Base-by-base conservation (phyloP, 1,284 basidiomycete genomes). In the Neolentinus lepideus region DNA sequence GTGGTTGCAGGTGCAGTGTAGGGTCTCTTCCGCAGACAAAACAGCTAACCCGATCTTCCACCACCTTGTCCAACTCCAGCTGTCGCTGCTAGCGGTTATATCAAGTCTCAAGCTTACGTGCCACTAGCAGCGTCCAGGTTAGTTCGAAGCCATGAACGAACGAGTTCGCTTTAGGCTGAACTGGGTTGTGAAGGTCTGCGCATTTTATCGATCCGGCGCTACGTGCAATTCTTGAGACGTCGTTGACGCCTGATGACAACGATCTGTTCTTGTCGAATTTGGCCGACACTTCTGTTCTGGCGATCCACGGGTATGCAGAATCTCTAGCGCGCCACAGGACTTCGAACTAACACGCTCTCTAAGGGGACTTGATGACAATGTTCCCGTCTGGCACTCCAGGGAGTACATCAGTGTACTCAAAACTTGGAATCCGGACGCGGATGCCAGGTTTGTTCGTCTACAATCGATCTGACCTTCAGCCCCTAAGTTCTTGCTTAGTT, bases 71-170 rank as follows among this genome's bases (percentile, higher is more conserved):
- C n/a, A n/a, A n/a, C n/a, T n/a, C n/a, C 57, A 85, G 87, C 83
- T 12, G 71, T 92, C 9, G 81, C 88, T 16, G 88, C 88, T 0
- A 81, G 90, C 11, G 90, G 75, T 1, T 94, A 88, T 66, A 80
- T 90, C 63, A 94, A 92, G 63, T 90, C 92, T 1, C 89, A 93
- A 60, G 77, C 88, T 47, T 96, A 96, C 62, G 81, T 95, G 0
- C 80, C 90, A 0, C 81, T 88, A 65, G 79, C 76, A 1, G 78
- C 86, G 68, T 85, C 84, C 55, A 79, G 79, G 78, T 80, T 51
- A 16, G 38, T 16, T 4, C n/a, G 4, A 6, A 6, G 6, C 38
- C 6, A 9, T 6, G 38, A 43, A n/a, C 6, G 47, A 12, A 24
- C 8, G 24, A 25, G 10, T 50, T 38, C 36, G 2, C 22, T 48